Evolutionary conservation across 495 filamentous ascomycete species (phyloP).

Genomic region (Neurospora sp.): DNA sequence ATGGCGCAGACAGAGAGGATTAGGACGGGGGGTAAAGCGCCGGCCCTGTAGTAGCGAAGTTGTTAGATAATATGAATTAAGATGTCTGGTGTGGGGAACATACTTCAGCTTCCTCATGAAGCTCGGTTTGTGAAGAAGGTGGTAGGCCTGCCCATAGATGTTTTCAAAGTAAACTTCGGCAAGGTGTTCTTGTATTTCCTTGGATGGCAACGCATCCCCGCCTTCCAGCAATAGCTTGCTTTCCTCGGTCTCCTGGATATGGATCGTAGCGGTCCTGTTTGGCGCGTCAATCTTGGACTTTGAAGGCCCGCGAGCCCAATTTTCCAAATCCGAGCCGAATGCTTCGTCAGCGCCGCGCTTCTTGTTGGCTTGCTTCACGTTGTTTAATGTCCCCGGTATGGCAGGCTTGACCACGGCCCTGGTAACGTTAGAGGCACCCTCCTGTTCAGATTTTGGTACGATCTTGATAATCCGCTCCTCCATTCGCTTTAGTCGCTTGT

Average conservation of each 20-base stretch:
- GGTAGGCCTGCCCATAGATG: constrained; percentile 90
- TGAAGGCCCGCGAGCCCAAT: constrained; percentile 59
- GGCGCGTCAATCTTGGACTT: constrained; percentile 35
- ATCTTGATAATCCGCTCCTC: constrained; percentile 96
- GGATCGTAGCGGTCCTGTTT: constrained; percentile 45
- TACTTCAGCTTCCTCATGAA: constrained; percentile 79
- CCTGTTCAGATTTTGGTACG: constrained; percentile 75
- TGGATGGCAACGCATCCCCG: constrained; percentile 69
- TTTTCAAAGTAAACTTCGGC: constrained; percentile 94
- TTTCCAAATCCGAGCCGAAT: constrained; percentile 71
- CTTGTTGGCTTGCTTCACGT: constrained; percentile 46
- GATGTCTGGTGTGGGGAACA: constrained; percentile 13
- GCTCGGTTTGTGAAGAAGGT: constrained; percentile 92
- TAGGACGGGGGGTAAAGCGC: constrained; percentile 67
- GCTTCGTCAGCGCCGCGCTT: constrained; percentile 85
- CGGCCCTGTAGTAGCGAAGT: constrained; percentile 27
- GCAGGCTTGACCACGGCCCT: constrained; percentile 75
- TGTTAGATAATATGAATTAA: constrained; percentile 14
- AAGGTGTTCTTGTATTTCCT: constrained; percentile 88
- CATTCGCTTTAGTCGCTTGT: constrained; percentile 88
- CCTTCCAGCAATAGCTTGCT: constrained; percentile 68
- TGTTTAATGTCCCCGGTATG: constrained; percentile 48
- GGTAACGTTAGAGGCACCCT: constrained; percentile 43
- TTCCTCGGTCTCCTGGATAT: constrained; percentile 59
- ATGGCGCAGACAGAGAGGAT: constrained; percentile 88